phyloP scores from a whole-genome alignment of 176 grass and related monocot genomes.

The Alopecurus myosuroides region DNA sequence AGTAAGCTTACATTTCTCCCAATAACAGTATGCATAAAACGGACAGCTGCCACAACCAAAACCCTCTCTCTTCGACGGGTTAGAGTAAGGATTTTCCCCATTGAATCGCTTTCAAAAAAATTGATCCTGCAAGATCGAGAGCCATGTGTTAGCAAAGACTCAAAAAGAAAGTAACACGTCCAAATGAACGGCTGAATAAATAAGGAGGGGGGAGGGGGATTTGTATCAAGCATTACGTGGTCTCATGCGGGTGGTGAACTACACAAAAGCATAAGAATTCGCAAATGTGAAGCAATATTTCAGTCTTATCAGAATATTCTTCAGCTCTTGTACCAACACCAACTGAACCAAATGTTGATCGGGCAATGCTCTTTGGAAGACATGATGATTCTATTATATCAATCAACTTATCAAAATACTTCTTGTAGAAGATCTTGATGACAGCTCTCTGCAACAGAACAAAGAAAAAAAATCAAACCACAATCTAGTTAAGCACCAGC shows the following conservation, averaged over 20 bases:
- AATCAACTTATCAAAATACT: slow-evolving; percentile 64
- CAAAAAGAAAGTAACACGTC: slow-evolving; percentile 9
- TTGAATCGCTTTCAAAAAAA: slow-evolving; percentile 58
- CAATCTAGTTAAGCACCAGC: slow-evolving; percentile 10
- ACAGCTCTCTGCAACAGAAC: slow-evolving; percentile 56
- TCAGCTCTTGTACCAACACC: slow-evolving; percentile 34
- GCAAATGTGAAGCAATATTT: slow-evolving; percentile 77
- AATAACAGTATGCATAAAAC: slow-evolving; percentile 71
- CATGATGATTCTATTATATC: slow-evolving; percentile 69
- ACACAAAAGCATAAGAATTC: slow-evolving; percentile 85
- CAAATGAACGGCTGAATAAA: slow-evolving; percentile 18
- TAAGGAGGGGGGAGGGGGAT: neutral
- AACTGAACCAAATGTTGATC: slow-evolving; percentile 25
- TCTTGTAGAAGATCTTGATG: slow-evolving; percentile 63
- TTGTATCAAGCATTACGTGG: slow-evolving; percentile 55
- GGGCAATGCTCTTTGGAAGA: slow-evolving; percentile 27
- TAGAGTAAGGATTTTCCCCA: slow-evolving; percentile 81
- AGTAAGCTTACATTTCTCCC: slow-evolving; percentile 59
- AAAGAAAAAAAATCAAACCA: slow-evolving; percentile 9
- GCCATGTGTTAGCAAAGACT: slow-evolving; percentile 21
- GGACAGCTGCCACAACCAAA: slow-evolving; percentile 77
- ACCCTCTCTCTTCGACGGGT: slow-evolving; percentile 60
- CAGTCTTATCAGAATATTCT: slow-evolving; percentile 36
- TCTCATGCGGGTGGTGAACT: slow-evolving; percentile 58
- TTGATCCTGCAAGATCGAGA: slow-evolving; percentile 44